Conservation (phyloP, 768 basidiomycete genomes). For the Suillus decipiens region DNA sequence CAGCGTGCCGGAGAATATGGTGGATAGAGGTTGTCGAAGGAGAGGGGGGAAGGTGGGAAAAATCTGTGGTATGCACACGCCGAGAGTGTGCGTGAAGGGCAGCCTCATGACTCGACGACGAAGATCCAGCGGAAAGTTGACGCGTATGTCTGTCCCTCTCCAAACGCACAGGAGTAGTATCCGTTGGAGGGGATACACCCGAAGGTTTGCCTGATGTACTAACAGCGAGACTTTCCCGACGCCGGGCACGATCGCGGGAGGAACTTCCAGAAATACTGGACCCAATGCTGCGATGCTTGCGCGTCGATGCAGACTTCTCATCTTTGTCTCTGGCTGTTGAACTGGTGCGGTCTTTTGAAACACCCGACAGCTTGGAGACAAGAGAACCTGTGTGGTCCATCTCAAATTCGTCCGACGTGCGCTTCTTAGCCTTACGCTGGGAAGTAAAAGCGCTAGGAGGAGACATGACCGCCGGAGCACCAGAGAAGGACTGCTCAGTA, state of each 20-base stretch:
- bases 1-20: conserved; percentile 68
- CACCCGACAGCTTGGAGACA: conserved; percentile 49
- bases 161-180: conserved; percentile 24
- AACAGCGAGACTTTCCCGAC: conserved; percentile 48
- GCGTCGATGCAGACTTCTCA: conserved; percentile 48
- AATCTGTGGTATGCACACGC: conserved; percentile 72
- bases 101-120: conserved; percentile 53
- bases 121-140: conserved; percentile 70
- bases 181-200: conserved; percentile 13
- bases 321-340: conserved; percentile 47
- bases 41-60: conserved; percentile 88
- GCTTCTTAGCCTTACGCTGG: conserved; percentile 64
- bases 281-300: conserved; percentile 75
- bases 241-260: conserved; percentile 45
- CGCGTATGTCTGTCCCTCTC: conserved; percentile 52
- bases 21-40: conserved; percentile 90
- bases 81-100: conserved; percentile 52
- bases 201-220: conserved; percentile 40
- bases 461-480: conserved; percentile 31
- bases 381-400: conserved; percentile 68
- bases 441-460: conserved; percentile 68
- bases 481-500: conserved; percentile 33
- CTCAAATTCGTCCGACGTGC: conserved; percentile 83
- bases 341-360: conserved; percentile 29
- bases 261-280: conserved; percentile 43